Evolutionary conservation across 805 yeast species (phyloP).

Genomic region (Blastobotrys peoriensis): DNA sequence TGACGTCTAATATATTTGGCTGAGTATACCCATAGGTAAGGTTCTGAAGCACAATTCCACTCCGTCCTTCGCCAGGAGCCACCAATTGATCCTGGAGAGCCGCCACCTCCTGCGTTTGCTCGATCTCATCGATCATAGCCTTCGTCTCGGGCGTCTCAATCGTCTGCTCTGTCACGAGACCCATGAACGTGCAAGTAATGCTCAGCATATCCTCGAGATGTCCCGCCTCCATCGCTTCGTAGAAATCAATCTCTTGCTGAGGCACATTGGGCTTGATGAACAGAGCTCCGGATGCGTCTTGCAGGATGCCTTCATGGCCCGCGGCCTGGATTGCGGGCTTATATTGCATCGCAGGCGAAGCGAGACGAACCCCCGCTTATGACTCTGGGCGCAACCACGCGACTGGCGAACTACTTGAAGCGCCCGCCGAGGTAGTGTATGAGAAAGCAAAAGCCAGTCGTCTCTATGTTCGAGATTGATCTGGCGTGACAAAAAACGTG

Average conservation of each 20-base stretch:
- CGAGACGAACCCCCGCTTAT: conserved; percentile 5
- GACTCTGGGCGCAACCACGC: neutral
- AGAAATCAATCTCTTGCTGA: conserved; percentile 69
- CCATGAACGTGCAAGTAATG: conserved; percentile 54
- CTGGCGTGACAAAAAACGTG: neutral
- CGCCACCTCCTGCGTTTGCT: conserved; percentile 15
- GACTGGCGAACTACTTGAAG: too few relatives aligned
- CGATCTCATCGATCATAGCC: conserved; percentile 13
- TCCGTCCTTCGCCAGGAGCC: conserved; percentile 1
- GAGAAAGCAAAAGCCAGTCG: neutral
- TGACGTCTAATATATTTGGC: conserved; percentile 79
- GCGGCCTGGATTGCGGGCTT: conserved; percentile 67
- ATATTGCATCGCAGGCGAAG: conserved; percentile 6
- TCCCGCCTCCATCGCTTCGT: conserved; percentile 35
- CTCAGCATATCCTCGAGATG: conserved; percentile 20
- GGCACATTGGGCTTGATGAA: conserved; percentile 61
- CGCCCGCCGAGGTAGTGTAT: neutral
- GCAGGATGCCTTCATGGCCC: conserved; percentile 80
- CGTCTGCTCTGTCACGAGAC: conserved; percentile 41
- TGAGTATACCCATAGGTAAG: conserved; percentile 49
- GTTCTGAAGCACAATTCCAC: conserved; percentile 65
- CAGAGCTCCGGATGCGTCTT: conserved; percentile 55
- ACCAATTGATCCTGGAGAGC: conserved; percentile 1
- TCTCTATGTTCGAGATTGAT: neutral
- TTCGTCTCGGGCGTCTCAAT: conserved; percentile 25